Evolutionary conservation across 2,329 filamentous ascomycete genomes (phyloP).

Genomic region (Aureobasidium namibiae): DNA sequence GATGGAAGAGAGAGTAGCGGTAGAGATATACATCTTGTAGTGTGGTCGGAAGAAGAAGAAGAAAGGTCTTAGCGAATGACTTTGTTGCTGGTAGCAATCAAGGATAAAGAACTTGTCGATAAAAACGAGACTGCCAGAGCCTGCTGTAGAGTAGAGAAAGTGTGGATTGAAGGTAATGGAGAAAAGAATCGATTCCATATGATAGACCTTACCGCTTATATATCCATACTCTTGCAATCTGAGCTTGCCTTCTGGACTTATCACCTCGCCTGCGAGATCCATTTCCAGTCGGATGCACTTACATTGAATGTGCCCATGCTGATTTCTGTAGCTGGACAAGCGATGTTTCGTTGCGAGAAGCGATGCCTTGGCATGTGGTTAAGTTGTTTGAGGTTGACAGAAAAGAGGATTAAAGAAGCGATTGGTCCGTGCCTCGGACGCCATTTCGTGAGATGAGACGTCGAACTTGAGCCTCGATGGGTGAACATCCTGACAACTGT

Average conservation of each 20-base stretch:
- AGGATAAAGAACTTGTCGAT: constrained; percentile 2
- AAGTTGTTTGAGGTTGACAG: constrained; percentile 8
- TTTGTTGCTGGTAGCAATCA: constrained; percentile 5
- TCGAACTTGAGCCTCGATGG: neutral
- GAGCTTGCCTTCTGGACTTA: neutral
- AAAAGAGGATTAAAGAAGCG: neutral
- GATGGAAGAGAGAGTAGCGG: constrained; percentile 6
- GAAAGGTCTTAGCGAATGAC: constrained; percentile 7
- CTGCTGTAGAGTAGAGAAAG: constrained; percentile 9
- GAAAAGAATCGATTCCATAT: neutral
- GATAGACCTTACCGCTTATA: neutral
- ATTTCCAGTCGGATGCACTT: neutral
- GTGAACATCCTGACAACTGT: neutral
- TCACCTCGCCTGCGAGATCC: neutral
- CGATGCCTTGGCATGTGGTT: constrained; percentile 5
- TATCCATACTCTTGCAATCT: neutral
- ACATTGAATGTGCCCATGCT: neutral
- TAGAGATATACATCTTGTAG: constrained; percentile 10
- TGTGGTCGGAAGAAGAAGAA: neutral
- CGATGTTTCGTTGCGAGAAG: constrained; percentile 8
- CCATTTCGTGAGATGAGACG: neutral
- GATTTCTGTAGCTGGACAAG: neutral
- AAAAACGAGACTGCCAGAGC: constrained; percentile 10
- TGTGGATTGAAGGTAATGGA: constrained; percentile 8
- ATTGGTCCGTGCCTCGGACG: neutral